phyloP scores from a whole-genome alignment of 1,284 basidiomycete genomes.

The Ustilago cynodontis region DNA sequence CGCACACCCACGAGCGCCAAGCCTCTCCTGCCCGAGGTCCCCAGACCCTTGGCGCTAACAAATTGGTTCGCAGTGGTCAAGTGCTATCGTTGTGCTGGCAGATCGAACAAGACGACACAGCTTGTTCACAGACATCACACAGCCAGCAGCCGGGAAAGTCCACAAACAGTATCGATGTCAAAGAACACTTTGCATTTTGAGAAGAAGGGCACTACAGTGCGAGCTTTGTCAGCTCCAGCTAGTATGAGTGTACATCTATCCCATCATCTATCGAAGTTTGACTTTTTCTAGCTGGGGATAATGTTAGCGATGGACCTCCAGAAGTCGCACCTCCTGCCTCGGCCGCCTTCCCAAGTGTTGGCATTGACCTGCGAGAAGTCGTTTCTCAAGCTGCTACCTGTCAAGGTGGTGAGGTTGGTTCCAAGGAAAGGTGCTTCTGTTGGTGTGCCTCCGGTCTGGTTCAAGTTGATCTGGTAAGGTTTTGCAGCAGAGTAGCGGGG shows the following conservation, averaged over 20 bases:
- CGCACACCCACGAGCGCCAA: background rate
- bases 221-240: background rate
- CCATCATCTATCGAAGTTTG: background rate
- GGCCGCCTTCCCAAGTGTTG: constrained; percentile 24
- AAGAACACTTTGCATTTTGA: background rate
- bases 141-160: no score
- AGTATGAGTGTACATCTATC: no score
- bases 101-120: no score
- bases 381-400: background rate
- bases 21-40: background rate
- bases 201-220: background rate
- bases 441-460: constrained; percentile 32
- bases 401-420: constrained; percentile 6
- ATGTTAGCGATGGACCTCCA: constrained; percentile 19
- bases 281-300: background rate
- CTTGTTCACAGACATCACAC: no score
- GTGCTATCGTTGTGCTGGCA: no score
- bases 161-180: no score
- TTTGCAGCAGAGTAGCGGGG: constrained; percentile 18
- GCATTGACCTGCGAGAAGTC: constrained; percentile 24
- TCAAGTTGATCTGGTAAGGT: constrained; percentile 43
- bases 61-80: no score
- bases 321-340: constrained; percentile 15
- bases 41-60: background rate
- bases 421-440: constrained; percentile 7